Percentiles rank a stretch among this genome's conserved stretches.
These are phyloP conservation scores for Mycena pura DNA, from an alignment of 768 basidiomycete genomes.

Conservation along the genomic window DNA sequence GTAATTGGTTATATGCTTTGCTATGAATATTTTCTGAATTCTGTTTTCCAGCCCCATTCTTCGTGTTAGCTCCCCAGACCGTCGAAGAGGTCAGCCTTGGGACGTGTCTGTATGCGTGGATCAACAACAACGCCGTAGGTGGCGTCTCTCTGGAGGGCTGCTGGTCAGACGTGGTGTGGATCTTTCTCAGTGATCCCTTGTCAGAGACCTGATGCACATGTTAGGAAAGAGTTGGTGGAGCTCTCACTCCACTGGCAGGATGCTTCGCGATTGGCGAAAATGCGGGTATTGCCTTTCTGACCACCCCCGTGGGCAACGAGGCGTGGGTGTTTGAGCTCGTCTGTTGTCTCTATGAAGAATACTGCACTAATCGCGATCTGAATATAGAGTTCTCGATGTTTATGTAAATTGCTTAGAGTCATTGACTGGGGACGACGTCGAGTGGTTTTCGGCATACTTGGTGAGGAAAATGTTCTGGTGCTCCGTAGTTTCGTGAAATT, in stretches of 20 bases:
- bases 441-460: not conserved
- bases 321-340: slow-evolving; percentile 15
- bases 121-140: slow-evolving; percentile 14
- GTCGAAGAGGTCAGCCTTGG: slow-evolving; percentile 15
- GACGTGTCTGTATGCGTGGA: slow-evolving; percentile 17
- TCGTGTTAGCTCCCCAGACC: slow-evolving; percentile 10
- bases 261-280: slow-evolving; percentile 5
- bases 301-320: not conserved
- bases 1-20: not conserved
- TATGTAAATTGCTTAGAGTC: not conserved
- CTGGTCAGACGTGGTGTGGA: not conserved
- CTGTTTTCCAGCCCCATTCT: not conserved
- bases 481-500: not conserved
- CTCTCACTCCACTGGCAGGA: not conserved
- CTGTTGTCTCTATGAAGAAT: not conserved
- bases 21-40: not conserved
- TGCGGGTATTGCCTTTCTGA: not conserved
- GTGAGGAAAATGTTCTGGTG: not conserved
- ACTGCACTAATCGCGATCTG: not conserved
- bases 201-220: not conserved
- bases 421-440: not conserved
- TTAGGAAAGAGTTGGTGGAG: not conserved
- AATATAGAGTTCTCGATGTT: not conserved
- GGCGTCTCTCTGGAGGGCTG: slow-evolving; percentile 3
- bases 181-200: not conserved